Evolutionary conservation across 2,329 filamentous ascomycete genomes (phyloP).

Genomic region (Colletotrichum spaethianum): DNA sequence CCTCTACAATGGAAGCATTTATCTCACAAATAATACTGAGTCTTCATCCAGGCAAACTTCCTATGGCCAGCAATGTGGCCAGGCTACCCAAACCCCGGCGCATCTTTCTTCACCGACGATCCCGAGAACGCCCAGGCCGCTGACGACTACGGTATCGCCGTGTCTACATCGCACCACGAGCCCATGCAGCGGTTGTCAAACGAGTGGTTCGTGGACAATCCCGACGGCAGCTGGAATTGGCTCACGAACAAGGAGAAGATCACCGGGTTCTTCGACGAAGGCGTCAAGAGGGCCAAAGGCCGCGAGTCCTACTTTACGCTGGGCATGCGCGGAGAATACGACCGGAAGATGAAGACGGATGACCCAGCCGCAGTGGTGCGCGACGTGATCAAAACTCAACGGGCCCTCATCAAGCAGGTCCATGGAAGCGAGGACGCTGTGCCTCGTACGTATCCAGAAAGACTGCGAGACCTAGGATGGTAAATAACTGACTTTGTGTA

Average conservation of each 20-base stretch:
- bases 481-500: neutral
- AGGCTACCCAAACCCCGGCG: slow-evolving; percentile 60
- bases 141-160: slow-evolving; percentile 74
- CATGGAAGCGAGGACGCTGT: slow-evolving; percentile 61
- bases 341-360: slow-evolving; percentile 64
- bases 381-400: slow-evolving; percentile 68
- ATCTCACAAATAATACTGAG: neutral
- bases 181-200: slow-evolving; percentile 74
- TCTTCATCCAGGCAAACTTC: slow-evolving; percentile 67
- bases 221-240: slow-evolving; percentile 72
- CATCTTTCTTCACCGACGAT: slow-evolving; percentile 75
- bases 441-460: slow-evolving; percentile 51
- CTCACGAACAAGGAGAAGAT: slow-evolving; percentile 69
- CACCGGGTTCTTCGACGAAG: slow-evolving; percentile 69
- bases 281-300: slow-evolving; percentile 66
- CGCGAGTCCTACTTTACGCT: slow-evolving; percentile 73
- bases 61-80: slow-evolving; percentile 79
- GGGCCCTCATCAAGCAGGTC: slow-evolving; percentile 66
- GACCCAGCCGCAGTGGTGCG: slow-evolving; percentile 67
- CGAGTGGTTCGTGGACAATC: slow-evolving; percentile 56
- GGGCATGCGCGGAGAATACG: slow-evolving; percentile 72
- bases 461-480: too few relatives aligned
- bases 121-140: slow-evolving; percentile 70
- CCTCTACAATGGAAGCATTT: neutral
- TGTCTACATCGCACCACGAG: slow-evolving; percentile 76